Conservation (phyloP, 257 asterid genomes). For the Misopates orontium region DNA sequence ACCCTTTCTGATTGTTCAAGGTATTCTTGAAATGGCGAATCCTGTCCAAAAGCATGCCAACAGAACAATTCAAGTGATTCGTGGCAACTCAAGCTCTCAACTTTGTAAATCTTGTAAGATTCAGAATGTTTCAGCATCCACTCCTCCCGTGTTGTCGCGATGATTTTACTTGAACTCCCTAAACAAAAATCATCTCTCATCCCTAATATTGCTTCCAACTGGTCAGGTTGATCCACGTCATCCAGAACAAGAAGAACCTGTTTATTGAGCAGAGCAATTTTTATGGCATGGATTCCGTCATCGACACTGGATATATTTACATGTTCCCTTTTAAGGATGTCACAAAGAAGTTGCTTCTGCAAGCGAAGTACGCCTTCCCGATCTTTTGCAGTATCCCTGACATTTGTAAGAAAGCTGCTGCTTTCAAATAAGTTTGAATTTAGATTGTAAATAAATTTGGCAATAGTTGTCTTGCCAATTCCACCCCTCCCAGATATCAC, state of each 20-base stretch:
- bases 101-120: not conserved
- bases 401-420: conserved; percentile 27
- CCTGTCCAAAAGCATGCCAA: conserved; percentile 1
- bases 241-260: conserved; percentile 30
- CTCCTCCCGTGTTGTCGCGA: not conserved
- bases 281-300: conserved; percentile 30
- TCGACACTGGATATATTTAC: conserved; percentile 14
- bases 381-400: conserved; percentile 24
- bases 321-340: conserved; percentile 1
- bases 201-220: conserved; percentile 24
- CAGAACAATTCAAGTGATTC: not conserved
- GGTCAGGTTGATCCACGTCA: conserved; percentile 31
- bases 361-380: conserved; percentile 22
- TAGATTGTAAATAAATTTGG: conserved; percentile 29
- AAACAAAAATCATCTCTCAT: conserved; percentile 23
- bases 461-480: conserved; percentile 34
- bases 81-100: not conserved
- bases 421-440: conserved; percentile 23
- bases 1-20: not conserved
- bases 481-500: conserved; percentile 27
- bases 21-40: not conserved
- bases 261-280: conserved; percentile 12
- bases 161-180: conserved; percentile 23
- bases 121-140: not conserved
- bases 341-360: conserved; percentile 27